A percentile compares a stretch with the other conserved stretches of the same genome.
phyloP scores from a whole-genome alignment of 305 asterid genomes.

The Fraxinus latifolia region DNA sequence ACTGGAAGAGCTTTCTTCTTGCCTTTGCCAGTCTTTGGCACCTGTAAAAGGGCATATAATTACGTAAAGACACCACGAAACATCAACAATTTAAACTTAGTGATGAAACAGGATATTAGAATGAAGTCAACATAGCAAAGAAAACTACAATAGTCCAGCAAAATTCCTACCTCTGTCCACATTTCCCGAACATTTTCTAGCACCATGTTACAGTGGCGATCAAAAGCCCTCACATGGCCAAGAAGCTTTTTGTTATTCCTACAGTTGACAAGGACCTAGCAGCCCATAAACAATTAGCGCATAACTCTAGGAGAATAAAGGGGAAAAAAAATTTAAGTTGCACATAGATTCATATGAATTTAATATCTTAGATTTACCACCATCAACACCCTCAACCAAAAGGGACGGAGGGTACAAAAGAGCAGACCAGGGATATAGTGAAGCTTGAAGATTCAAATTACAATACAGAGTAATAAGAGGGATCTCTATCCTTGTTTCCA shows the following conservation, averaged over 20 bases:
- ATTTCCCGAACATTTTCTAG: constrained; percentile 89
- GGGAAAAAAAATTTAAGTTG: background rate
- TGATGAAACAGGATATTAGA: background rate
- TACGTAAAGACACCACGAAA: constrained; percentile 2
- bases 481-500: background rate
- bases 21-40: constrained; percentile 93
- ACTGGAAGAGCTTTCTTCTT: constrained; percentile 91
- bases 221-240: constrained; percentile 94
- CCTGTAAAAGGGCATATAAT: constrained; percentile 32
- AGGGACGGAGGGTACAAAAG: background rate
- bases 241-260: constrained; percentile 88
- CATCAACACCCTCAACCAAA: background rate
- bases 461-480: background rate
- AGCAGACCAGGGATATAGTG: background rate
- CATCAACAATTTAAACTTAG: background rate
- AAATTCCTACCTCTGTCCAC: constrained; percentile 84
- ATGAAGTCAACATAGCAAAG: background rate
- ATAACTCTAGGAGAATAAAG: background rate
- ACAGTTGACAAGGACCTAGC: constrained; percentile 87
- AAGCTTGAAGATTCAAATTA: background rate
- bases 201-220: constrained; percentile 95
- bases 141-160: background rate
- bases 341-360: background rate
- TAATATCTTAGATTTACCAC: background rate
- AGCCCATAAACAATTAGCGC: constrained; percentile 17